These are phyloP conservation scores for Candida anglica DNA, from an alignment of 805 yeast genomes.

Conservation along the genomic window DNA sequence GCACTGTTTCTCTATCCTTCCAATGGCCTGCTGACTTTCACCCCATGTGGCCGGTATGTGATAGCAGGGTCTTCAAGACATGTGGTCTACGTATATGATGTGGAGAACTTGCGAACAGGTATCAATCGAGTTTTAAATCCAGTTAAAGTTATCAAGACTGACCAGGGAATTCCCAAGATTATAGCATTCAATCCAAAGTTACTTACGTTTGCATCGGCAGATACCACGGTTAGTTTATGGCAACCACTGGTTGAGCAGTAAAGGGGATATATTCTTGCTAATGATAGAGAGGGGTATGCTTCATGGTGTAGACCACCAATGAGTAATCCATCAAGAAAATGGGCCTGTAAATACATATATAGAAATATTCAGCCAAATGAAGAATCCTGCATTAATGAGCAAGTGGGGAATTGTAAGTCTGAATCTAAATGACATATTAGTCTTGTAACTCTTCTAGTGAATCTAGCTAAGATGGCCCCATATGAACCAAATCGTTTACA, in stretches of 20 bases:
- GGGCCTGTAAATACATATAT: too few relatives aligned
- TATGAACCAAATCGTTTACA: too few relatives aligned
- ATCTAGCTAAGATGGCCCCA: too few relatives aligned
- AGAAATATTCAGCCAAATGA: too few relatives aligned
- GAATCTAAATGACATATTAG: too few relatives aligned
- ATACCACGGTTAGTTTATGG: conserved; percentile 40
- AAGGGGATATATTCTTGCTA: not conserved
- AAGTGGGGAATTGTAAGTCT: too few relatives aligned
- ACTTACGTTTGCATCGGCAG: conserved; percentile 62
- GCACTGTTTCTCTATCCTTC: conserved; percentile 28
- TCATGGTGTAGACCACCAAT: too few relatives aligned
- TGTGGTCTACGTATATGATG: conserved; percentile 26
- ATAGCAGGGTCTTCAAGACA: conserved; percentile 26
- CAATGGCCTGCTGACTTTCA: conserved; percentile 30
- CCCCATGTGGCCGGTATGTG: conserved; percentile 39
- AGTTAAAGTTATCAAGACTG: conserved; percentile 15
- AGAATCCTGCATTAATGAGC: too few relatives aligned
- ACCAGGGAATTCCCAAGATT: conserved; percentile 42
- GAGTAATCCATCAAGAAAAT: too few relatives aligned
- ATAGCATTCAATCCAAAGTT: conserved; percentile 59
- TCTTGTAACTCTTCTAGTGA: too few relatives aligned
- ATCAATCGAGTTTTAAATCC: conserved; percentile 15
- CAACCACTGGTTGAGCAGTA: conserved; percentile 15
- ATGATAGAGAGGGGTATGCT: too few relatives aligned
- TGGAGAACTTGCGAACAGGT: conserved; percentile 19